Evolutionary conservation across 2,329 filamentous ascomycete genomes (phyloP), one percentile per base, ranked within the genome.

Genomic region (Talaromyces sp.): DNA sequence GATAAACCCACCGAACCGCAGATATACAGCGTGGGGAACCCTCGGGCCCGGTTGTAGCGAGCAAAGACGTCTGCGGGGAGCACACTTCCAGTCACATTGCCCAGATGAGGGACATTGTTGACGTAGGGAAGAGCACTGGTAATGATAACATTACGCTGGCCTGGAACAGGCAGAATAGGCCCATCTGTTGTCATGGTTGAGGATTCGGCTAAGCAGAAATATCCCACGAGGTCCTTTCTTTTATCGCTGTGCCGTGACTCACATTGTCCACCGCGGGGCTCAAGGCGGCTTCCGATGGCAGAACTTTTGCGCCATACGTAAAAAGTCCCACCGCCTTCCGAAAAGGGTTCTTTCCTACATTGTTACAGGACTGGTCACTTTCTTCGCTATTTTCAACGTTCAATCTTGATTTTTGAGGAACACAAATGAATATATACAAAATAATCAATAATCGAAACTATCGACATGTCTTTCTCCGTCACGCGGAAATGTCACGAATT

Each of bases 111-210:
- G 33, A 90, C 86, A 70, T 88, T 88, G 75, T 88, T 88, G 58
- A 91, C 89, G 70, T 96, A 96, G 50, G 92, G 92, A 55, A 97
- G 78, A n/a, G 93, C 93, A 69, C 89, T 94, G 51, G 94, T 96
- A 70, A 98, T 88, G 65, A 98, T 85, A 69, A 96, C 87, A 76
- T 97, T 98, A 70, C 88, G 85, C 82, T 96, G 88, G 68, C 89
- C 90, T 73, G 86, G 79, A 70, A 86, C 77, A 66, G 89, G 89
- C 66, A 91, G 76, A 64, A 89, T 85, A 55, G 64, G 64, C 54
- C 56, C 58, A 6, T 53, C 55, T 27, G 52, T 57, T 42, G 59
- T 50, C 63, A 65, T 65, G 56, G 28, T 52, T 33, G 53, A 33
- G 27, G 27, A 30, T 53, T n/a, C 6, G 5, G 44, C 44, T 47